phyloP scores from a whole-genome alignment of 192 early-diverging fungal species.

The Backusella circina region DNA sequence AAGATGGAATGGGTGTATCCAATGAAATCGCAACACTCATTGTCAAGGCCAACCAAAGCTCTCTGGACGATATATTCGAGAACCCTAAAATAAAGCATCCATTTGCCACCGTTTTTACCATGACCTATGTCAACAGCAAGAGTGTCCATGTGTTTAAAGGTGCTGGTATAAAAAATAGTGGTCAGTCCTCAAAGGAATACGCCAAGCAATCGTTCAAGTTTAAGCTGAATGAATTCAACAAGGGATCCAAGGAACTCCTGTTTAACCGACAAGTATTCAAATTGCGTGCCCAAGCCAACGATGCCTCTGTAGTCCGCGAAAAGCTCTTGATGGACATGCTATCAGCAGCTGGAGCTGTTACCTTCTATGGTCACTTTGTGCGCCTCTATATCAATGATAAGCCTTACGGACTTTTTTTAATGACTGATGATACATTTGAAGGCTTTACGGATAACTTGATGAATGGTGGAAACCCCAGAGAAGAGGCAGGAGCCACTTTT shows the following conservation, averaged over 20 bases:
- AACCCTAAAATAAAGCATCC: not conserved
- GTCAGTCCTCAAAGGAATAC: slow-evolving; percentile 43
- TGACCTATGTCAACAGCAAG: slow-evolving; percentile 37
- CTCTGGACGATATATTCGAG: not conserved
- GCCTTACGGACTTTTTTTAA: slow-evolving; percentile 38
- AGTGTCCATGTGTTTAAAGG: slow-evolving; percentile 29
- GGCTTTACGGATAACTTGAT: slow-evolving; percentile 7
- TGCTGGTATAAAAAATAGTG: slow-evolving; percentile 38
- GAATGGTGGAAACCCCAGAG: not conserved
- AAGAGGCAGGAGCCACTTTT: slow-evolving; percentile 1
- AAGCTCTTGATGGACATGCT: slow-evolving; percentile 34
- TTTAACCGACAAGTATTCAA: slow-evolving; percentile 39
- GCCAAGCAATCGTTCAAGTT: slow-evolving; percentile 36
- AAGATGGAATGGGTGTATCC: slow-evolving; percentile 25
- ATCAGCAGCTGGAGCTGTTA: slow-evolving; percentile 38
- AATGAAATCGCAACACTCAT: slow-evolving; percentile 28
- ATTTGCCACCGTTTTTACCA: slow-evolving; percentile 18
- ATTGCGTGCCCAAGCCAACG: slow-evolving; percentile 39
- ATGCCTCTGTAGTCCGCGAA: slow-evolving; percentile 40
- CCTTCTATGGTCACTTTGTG: slow-evolving; percentile 35
- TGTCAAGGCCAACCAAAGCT: not conserved
- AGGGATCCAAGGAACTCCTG: slow-evolving; percentile 19
- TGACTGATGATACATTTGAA: slow-evolving; percentile 33
- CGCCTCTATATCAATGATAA: slow-evolving; percentile 42
- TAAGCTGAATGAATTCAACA: slow-evolving; percentile 32